A percentile compares a stretch with the other conserved stretches of the same genome.
Evolutionary conservation across 225 moss, liverwort and hornwort genomes (phyloP).

Genomic region (Climacium dendroides): DNA sequence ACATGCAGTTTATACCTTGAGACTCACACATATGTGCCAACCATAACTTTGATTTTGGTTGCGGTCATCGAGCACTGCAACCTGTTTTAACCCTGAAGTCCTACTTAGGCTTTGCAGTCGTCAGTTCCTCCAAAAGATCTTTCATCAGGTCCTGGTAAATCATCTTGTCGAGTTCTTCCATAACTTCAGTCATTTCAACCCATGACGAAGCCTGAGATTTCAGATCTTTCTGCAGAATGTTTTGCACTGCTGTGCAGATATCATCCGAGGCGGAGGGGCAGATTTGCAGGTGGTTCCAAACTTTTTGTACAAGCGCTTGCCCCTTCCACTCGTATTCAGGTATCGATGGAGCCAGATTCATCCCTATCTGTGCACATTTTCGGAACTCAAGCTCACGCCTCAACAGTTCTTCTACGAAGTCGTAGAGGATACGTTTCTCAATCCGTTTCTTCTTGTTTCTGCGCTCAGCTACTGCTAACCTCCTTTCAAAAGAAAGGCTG

Average conservation of each 20-base stretch:
- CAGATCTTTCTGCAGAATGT: conserved; percentile 48
- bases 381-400: conserved; percentile 30
- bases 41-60: neutral
- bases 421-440: conserved; percentile 46
- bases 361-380: conserved; percentile 22
- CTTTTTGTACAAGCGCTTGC: conserved; percentile 52
- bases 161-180: conserved; percentile 49
- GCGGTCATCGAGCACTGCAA: neutral
- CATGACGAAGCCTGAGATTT: conserved; percentile 10
- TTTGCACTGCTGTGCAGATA: conserved; percentile 34
- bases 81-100: neutral
- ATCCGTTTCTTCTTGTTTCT: conserved; percentile 33
- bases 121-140: conserved; percentile 32
- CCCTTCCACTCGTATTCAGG: conserved; percentile 19
- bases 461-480: neutral
- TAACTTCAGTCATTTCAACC: conserved; percentile 44
- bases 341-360: neutral
- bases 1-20: neutral
- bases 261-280: conserved; percentile 34
- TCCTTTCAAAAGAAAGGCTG: neutral
- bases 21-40: neutral
- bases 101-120: neutral
- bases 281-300: conserved; percentile 64
- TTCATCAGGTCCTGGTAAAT: conserved; percentile 58
- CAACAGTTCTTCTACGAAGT: conserved; percentile 53